phyloP scores from a whole-genome alignment of 1,139 yeast species.

The Suhomyces kunorum region DNA sequence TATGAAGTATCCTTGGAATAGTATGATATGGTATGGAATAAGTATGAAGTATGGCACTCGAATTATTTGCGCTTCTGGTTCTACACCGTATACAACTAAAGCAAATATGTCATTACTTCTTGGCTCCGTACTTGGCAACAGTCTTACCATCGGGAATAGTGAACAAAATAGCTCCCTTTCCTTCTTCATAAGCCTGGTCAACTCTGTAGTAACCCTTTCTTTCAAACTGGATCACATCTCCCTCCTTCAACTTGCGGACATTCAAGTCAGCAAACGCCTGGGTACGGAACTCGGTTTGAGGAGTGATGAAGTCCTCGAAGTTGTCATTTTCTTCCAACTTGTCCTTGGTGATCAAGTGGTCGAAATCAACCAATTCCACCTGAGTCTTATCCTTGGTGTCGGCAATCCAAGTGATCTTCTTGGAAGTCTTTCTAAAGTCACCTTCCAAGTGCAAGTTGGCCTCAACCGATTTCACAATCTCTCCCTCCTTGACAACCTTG shows the following conservation, averaged over 20 bases:
- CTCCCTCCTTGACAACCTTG: conserved; percentile 60
- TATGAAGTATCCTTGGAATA: too few relatives aligned
- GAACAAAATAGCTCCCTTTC: conserved; percentile 74
- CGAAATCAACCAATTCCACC: conserved; percentile 87
- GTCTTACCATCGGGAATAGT: conserved; percentile 97
- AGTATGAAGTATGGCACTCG: too few relatives aligned
- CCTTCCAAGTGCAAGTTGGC: conserved; percentile 91
- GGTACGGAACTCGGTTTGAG: conserved; percentile 81
- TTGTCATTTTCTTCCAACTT: conserved; percentile 93
- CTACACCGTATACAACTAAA: too few relatives aligned
- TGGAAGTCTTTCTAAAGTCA: conserved; percentile 95
- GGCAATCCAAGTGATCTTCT: conserved; percentile 95
- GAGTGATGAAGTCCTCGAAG: conserved; percentile 90
- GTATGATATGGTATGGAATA: too few relatives aligned
- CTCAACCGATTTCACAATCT: conserved; percentile 60
- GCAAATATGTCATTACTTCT: conserved; percentile 25
- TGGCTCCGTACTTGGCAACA: conserved; percentile 78
- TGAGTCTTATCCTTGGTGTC: conserved; percentile 68
- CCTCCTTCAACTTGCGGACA: conserved; percentile 71
- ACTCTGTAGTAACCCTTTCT: conserved; percentile 95
- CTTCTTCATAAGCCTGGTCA: conserved; percentile 61
- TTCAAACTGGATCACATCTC: conserved; percentile 91
- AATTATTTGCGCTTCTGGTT: too few relatives aligned
- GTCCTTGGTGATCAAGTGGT: conserved; percentile 93
- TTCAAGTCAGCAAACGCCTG: conserved; percentile 81